A percentile compares a stretch with the other conserved stretches of the same genome.
phyloP scores from a whole-genome alignment of 176 grass and related monocot genomes.

The Tillandsia fasciculata region DNA sequence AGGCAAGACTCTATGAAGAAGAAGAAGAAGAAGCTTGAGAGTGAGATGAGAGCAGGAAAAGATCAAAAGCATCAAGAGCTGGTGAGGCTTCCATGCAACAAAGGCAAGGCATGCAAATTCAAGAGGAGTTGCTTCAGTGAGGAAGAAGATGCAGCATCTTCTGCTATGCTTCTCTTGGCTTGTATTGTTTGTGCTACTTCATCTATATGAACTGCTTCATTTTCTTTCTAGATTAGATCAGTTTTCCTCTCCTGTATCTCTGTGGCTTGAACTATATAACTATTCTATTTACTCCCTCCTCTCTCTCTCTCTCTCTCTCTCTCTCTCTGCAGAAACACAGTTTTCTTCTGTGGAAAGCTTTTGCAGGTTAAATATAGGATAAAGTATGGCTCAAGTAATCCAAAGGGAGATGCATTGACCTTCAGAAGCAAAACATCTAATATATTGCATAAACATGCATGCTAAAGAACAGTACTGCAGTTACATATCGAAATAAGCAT shows the following conservation, averaged over 20 bases:
- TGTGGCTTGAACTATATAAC: not conserved
- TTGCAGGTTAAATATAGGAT: not conserved
- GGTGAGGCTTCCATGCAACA: conserved; percentile 57
- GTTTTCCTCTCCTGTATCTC: not conserved
- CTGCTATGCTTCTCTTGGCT: conserved; percentile 69
- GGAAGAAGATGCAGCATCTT: conserved; percentile 56
- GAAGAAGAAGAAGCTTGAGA: conserved; percentile 2
- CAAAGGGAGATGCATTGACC: no score
- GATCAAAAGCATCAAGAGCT: conserved; percentile 13
- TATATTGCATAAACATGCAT: no score
- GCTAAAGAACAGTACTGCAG: no score
- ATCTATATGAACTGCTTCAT: not conserved
- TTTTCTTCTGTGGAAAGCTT: not conserved
- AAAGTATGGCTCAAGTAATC: no score
- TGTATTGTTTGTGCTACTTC: conserved; percentile 56
- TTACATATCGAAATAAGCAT: no score
- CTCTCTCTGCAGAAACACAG: not conserved
- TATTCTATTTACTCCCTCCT: not conserved
- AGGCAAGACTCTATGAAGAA: conserved; percentile 19
- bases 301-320: not conserved
- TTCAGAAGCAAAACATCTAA: no score
- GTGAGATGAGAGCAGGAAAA: conserved; percentile 9
- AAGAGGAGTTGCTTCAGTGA: conserved; percentile 84
- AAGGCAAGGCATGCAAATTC: conserved; percentile 72
- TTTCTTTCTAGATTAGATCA: not conserved